Base-by-base conservation (phyloP, 2,329 filamentous ascomycete genomes). In the Aquanectria penicillioides region DNA sequence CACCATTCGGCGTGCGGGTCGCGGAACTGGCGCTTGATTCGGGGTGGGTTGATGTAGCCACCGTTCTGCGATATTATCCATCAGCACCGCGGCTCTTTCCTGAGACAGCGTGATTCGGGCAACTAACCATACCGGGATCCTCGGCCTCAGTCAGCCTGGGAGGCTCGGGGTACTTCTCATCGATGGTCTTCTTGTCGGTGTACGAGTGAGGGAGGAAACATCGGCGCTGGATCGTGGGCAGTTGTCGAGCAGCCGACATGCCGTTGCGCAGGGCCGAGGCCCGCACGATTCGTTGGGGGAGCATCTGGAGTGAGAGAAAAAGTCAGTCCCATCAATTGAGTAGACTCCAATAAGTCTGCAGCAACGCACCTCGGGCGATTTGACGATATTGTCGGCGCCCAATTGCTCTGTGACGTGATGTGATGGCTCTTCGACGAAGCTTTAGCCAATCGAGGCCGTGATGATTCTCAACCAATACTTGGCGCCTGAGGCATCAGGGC, bases 1-100 rank as follows among this genome's bases (percentile, higher is more conserved):
- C 93, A 98, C 93, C 93, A 99, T 74, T 92, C 89, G 74, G 79
- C 94, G 76, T 98, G 87, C 29, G 96, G 95, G 77, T 98, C 95
- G 75, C 95, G 92, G 81, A 93, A 91, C 77, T 93, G 89, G 69
- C 94, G 91, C 84, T 97, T 97, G 78, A 94, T 81, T 52, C 84
- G 79, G 12, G 88, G 87, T 57, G 92, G 91, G 79, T 94, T 93
- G 73, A 91, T 85, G 77, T 93, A 95, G 77, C 90, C 90, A 73
- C 92, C 92, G 77, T 94, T 96, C 91, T 94, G 74, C 59, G 62
- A 66, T 52, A 62, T 65, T 65, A 59, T 70, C 46, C 64, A 66
- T 72, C 60, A 72, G 67, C 60, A 55, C 33, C 52, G 44, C 48
- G 41, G 44, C 22, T 59, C 48, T 31, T 59, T 41, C 43, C 37